Percentiles rank a stretch among this genome's conserved stretches.
phyloP scores from a whole-genome alignment of 2,329 filamentous ascomycete genomes.

The Pseudocercospora vitis region DNA sequence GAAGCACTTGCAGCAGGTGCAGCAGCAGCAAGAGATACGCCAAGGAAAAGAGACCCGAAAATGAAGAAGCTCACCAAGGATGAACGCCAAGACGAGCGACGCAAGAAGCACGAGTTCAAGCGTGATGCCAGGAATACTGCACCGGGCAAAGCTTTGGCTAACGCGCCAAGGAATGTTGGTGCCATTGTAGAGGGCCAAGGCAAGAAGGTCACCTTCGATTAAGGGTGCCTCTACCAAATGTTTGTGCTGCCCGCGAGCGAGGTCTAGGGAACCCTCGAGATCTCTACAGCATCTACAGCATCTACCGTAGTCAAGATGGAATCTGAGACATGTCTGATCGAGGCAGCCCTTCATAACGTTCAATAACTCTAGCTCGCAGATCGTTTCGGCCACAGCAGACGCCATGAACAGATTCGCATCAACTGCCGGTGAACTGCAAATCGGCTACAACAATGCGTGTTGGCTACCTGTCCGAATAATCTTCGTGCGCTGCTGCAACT shows the following conservation, averaged over 20 bases:
- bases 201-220: constrained; percentile 78
- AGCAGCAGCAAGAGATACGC: constrained; percentile 23
- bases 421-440: not conserved
- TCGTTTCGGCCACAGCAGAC: not conserved
- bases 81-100: constrained; percentile 34
- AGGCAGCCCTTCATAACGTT: not conserved
- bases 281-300: not conserved
- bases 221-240: not conserved
- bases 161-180: constrained; percentile 62
- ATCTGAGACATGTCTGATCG: constrained; percentile 6
- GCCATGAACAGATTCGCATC: not conserved
- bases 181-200: constrained; percentile 76
- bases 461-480: constrained; percentile 10
- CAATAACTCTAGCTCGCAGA: not conserved
- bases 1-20: constrained; percentile 20
- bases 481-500: constrained; percentile 19
- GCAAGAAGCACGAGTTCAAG: constrained; percentile 33
- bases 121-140: constrained; percentile 48
- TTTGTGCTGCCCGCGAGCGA: not conserved
- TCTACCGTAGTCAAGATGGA: constrained; percentile 5
- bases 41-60: constrained; percentile 29
- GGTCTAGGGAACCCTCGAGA: constrained; percentile 1
- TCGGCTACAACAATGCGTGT: not conserved
- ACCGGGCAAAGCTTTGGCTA: constrained; percentile 46
- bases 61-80: constrained; percentile 38